Conservation (phyloP, 176 grass and related monocot genomes). For the Dactylis glomerata region DNA sequence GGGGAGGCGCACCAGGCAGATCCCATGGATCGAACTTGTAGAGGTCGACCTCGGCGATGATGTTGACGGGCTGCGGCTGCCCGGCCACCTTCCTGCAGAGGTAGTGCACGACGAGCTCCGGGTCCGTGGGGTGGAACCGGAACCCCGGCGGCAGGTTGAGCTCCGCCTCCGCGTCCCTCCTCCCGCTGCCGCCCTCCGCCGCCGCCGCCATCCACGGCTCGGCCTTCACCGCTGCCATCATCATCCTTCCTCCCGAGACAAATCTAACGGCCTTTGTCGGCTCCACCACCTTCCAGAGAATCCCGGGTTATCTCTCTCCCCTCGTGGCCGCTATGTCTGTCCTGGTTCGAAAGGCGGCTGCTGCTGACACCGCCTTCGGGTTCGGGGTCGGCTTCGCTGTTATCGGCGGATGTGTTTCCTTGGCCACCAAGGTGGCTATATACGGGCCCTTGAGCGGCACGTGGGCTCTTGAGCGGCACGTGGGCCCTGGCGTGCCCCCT, state of each 20-base stretch:
- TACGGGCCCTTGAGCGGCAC: slow-evolving; percentile 14
- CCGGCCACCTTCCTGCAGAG: slow-evolving; percentile 56
- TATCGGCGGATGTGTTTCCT: slow-evolving; percentile 10
- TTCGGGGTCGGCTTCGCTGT: background rate
- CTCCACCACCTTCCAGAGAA: slow-evolving; percentile 17
- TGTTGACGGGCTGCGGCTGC: slow-evolving; percentile 56
- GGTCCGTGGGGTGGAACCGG: slow-evolving; percentile 94
- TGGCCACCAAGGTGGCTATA: slow-evolving; percentile 25
- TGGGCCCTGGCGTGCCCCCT: background rate
- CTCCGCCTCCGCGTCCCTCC: slow-evolving; percentile 70
- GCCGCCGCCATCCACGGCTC: background rate
- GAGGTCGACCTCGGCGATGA: slow-evolving; percentile 93
- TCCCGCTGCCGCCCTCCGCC: slow-evolving; percentile 20
- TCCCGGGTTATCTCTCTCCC: background rate
- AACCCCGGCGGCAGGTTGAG: slow-evolving; percentile 90
- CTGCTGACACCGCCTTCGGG: background rate
- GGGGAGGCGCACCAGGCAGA: slow-evolving; percentile 44
- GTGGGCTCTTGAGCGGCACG: background rate
- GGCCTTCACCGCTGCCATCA: slow-evolving; percentile 17
- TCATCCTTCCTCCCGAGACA: background rate
- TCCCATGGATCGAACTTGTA: slow-evolving; percentile 93
- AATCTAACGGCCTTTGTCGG: too few species aligned
- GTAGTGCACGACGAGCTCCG: slow-evolving; percentile 82
- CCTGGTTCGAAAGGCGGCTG: slow-evolving; percentile 30
- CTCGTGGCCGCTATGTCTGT: background rate